phyloP scores from a whole-genome alignment of 495 filamentous ascomycete genomes.

The Neurospora sp. region DNA sequence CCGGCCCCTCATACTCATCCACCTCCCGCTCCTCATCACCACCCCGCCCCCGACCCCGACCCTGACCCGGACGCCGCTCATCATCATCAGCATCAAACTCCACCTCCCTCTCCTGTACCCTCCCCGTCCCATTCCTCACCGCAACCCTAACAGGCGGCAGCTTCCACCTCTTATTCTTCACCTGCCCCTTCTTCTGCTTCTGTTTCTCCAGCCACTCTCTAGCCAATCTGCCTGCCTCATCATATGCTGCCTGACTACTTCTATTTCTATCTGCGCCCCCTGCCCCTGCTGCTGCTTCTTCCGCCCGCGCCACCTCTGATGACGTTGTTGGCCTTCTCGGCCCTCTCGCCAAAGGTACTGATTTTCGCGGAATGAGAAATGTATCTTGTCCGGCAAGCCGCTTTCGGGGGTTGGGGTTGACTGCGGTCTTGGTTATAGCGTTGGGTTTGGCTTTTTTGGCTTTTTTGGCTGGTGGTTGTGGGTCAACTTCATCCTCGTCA shows the following conservation, averaged over 20 bases:
- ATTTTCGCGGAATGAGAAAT: not conserved
- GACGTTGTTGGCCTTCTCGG: not conserved
- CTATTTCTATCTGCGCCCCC: not conserved
- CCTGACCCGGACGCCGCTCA: not conserved
- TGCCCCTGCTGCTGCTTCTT: not conserved
- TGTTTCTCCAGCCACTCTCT: not conserved
- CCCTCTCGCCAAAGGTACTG: not conserved
- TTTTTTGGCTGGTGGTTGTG: not conserved
- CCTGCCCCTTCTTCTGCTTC: not conserved
- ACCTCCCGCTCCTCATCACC: not conserved
- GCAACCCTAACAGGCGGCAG: not conserved
- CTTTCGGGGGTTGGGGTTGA: not conserved
- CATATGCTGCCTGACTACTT: not conserved
- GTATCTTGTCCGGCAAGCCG: not conserved
- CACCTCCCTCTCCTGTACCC: not conserved
- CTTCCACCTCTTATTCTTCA: not conserved
- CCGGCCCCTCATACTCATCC: not conserved
- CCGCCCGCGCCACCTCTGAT: not conserved
- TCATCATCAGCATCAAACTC: not conserved
- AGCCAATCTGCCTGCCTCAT: not conserved
- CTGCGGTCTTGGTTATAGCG: not conserved
- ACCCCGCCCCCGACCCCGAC: not conserved
- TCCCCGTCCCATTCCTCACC: not conserved
- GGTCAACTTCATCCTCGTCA: not conserved
- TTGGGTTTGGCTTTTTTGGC: not conserved